phyloP scores from a whole-genome alignment of 345 rosid species.

The Brassica incana region DNA sequence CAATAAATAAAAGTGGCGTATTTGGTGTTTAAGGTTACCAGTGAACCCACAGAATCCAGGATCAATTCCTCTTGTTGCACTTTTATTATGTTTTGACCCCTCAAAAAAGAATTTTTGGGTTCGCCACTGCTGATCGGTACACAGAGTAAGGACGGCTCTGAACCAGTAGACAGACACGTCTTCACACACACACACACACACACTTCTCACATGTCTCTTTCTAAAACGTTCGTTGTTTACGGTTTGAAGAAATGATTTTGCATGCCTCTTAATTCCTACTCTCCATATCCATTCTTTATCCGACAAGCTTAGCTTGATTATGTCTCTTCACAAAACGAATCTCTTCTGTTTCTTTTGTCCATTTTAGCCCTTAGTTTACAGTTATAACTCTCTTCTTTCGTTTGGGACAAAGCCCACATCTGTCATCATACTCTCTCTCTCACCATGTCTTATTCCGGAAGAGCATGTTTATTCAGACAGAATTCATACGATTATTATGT shows the following conservation, averaged over 20 bases:
- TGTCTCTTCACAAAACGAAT: slow-evolving; percentile 35
- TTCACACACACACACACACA: slow-evolving; percentile 5
- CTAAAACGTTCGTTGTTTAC: slow-evolving; percentile 18
- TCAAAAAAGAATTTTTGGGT: too few relatives aligned
- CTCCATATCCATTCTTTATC: slow-evolving; percentile 25
- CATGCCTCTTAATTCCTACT: slow-evolving; percentile 34
- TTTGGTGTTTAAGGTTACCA: too few relatives aligned
- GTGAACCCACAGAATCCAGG: too few relatives aligned
- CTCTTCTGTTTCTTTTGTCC: slow-evolving; percentile 38
- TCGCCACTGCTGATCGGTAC: background rate
- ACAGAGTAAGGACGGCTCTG: slow-evolving; percentile 37
- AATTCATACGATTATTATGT: slow-evolving; percentile 1
- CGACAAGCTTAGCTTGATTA: slow-evolving; percentile 33
- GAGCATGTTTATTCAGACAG: slow-evolving; percentile 10
- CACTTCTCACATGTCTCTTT: slow-evolving; percentile 38
- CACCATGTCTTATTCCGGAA: slow-evolving; percentile 19
- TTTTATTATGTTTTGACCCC: too few relatives aligned
- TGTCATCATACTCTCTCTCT: background rate
- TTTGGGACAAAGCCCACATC: slow-evolving; percentile 6
- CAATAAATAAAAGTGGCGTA: too few relatives aligned
- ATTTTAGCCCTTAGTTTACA: background rate
- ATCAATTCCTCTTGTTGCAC: too few relatives aligned
- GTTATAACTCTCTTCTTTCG: background rate
- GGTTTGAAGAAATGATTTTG: slow-evolving; percentile 28
- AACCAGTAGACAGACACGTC: slow-evolving; percentile 36